Conservation (phyloP, 345 rosid species). For the Salix viminalis region DNA sequence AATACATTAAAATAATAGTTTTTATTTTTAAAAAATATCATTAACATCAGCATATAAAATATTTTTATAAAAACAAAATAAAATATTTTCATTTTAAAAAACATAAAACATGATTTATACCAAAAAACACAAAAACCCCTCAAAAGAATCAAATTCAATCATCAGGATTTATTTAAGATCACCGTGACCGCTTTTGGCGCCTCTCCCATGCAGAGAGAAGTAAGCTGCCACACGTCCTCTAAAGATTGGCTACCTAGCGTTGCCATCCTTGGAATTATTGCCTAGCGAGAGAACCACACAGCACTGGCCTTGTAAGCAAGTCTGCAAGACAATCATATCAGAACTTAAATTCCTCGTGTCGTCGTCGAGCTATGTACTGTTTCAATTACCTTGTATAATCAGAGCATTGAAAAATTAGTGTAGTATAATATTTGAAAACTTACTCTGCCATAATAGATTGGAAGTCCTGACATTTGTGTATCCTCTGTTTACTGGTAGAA, state of each 20-base stretch:
- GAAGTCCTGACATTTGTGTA: background rate
- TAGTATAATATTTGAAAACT: background rate
- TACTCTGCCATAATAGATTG: background rate
- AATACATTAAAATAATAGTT: no score
- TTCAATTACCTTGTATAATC: background rate
- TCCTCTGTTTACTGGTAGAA: background rate
- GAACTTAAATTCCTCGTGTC: background rate
- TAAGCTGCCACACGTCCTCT: conserved; percentile 38
- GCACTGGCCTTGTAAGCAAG: background rate
- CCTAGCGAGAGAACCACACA: background rate
- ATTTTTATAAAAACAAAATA: no score
- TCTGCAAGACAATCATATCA: background rate
- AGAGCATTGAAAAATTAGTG: no score
- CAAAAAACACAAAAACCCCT: no score
- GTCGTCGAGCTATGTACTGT: background rate
- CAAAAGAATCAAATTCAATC: no score
- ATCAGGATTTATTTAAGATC: conserved; percentile 47
- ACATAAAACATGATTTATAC: no score
- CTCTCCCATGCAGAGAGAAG: conserved; percentile 54
- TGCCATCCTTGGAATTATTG: conserved; percentile 26
- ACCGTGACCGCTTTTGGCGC: conserved; percentile 72
- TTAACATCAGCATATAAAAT: no score
- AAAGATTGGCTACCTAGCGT: conserved; percentile 68
- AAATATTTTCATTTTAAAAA: no score
- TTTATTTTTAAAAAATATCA: no score